These are phyloP conservation scores for Cytospora schulzeri DNA, from an alignment of 2,329 filamentous ascomycete species.

Conservation along the genomic window DNA sequence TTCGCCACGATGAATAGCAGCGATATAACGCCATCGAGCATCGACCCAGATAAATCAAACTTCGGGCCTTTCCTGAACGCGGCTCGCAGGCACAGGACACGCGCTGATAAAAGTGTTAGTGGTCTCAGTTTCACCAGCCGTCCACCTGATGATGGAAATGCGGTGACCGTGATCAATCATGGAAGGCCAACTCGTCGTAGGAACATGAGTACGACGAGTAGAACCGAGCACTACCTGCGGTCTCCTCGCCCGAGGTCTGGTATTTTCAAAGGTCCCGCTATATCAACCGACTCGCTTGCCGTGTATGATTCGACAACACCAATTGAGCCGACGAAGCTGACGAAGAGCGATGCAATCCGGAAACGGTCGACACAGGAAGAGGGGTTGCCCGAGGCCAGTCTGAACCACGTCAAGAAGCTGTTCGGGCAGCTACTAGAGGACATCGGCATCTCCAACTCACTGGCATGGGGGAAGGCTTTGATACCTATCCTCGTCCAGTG, in stretches of 20 bases:
- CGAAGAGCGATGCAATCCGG: conserved; percentile 82
- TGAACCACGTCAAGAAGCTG: conserved; percentile 84
- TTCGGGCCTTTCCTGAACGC: conserved; percentile 73
- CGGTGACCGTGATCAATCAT: conserved; percentile 60
- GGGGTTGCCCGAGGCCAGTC: conserved; percentile 83
- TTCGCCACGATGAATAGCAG: conserved; percentile 74
- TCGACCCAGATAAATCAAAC: conserved; percentile 73
- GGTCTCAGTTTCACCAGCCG: conserved; percentile 70
- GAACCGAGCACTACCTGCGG: conserved; percentile 64
- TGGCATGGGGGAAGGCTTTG: conserved; percentile 86
- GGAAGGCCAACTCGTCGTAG: conserved; percentile 69
- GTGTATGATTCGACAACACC: conserved; percentile 47
- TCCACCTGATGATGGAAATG: conserved; percentile 65
- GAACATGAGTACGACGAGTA: conserved; percentile 83
- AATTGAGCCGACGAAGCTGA: conserved; percentile 54
- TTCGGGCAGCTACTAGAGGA: conserved; percentile 83
- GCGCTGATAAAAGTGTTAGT: conserved; percentile 74
- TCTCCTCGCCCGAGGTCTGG: conserved; percentile 69
- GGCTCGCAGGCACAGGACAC: conserved; percentile 72
- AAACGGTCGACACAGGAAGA: conserved; percentile 73
- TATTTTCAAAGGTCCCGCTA: conserved; percentile 58
- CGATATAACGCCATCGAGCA: conserved; percentile 64
- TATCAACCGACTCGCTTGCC: conserved; percentile 54
- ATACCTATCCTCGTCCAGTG: conserved; percentile 88
- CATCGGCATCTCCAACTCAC: conserved; percentile 68